Base-by-base conservation (phyloP, 495 filamentous ascomycete genomes). In the Pyrenula aspistea region DNA sequence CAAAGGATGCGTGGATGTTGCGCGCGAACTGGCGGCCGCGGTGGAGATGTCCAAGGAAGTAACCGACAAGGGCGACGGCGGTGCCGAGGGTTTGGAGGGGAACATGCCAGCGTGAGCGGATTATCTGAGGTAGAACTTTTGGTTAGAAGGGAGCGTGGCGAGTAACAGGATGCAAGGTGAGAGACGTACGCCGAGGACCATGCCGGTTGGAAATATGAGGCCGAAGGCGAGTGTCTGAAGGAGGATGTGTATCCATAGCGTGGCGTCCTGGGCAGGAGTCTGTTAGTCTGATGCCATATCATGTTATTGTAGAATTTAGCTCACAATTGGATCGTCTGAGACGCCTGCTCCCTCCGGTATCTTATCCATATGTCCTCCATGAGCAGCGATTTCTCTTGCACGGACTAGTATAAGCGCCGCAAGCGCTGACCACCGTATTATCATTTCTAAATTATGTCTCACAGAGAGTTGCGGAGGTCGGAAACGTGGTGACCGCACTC, bases 51-150 rank as follows among this genome's bases (percentile, higher is more conserved):
- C 93, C 93, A 52, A 98, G 82, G 63, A 91, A 90, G 73, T 89
- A 96, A 57, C 88, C 91, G 54, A 91, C 64, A 11, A 95, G 75
- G 11, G 92, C 87, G 60, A 96, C 73, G 12, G 80, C 66, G 22
- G 87, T 83, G 55, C 83, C 88, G 57, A 88, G 63, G 20, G 85
- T 78, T 69, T 98, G 93, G 2, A 91, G 64, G 24, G 93, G 93
- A 53, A 98, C 94, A 71, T 98, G 93, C 89, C 89, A 97, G 60
- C 89, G 84, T 52, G 84, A 93, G 53, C 87, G 89, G 51, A 87
- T 77, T 23, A 98, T 95, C 88, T 94, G 68, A 15, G 60, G 12
- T 25, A 36, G 19, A 50, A 10, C 19, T 54, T 59, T 42, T 15
- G 31, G 31, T 42, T 42, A 15, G 54, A 20, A 56, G 52, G 42